Evolutionary conservation across 2,329 filamentous ascomycete genomes (phyloP), one percentile per base, ranked within the genome.

Genomic region (Colletotrichum liriopes): DNA sequence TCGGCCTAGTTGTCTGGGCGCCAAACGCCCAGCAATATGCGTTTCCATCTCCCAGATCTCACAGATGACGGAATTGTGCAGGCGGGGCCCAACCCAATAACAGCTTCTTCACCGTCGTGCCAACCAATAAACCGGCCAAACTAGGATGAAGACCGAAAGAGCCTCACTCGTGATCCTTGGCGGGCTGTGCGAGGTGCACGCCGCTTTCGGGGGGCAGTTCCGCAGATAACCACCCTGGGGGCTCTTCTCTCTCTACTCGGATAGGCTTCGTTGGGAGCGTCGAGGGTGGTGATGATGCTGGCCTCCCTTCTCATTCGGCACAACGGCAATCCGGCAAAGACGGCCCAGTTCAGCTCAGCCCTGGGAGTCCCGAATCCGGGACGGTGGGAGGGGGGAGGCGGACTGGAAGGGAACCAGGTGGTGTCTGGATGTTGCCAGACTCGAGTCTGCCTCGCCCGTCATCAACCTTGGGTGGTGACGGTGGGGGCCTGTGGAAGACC

Each of bases 1-100:
- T 35, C 39, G 62, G 58, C 56, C 35, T 51, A 63, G 29, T 47
- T 39, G 47, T 39, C 69, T 72, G 43, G 52, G 69, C 65, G 65
- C 58, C 62, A 58, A 20, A 14, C 39, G 68, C 68, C 68, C 56
- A 71, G 68, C 56, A 29, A 54, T 56, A 43, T 56, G 41, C 51
- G 65, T 72, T 69, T 72, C 58, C 37, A 16, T 45, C 12, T 58
- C 35, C 65, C 65, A 69, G 58, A 69, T 69, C 69, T 69, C 29
- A 65, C 51, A 59, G 69, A 49, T 39, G 43, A 55, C 18, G 52
- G 54, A 64, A 64, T 47, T 16, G 59, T 39, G 41, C 59, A 60
- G 47, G 49, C 52, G 52, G 59, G 52, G 4, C 32, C 68, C 58
- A 63, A 63, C 58, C 68, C 58, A 35, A 58, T 47, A 51, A 43